Conservation (phyloP, 169 alveolate genomes). For the Plasmodium billcollinsi region DNA sequence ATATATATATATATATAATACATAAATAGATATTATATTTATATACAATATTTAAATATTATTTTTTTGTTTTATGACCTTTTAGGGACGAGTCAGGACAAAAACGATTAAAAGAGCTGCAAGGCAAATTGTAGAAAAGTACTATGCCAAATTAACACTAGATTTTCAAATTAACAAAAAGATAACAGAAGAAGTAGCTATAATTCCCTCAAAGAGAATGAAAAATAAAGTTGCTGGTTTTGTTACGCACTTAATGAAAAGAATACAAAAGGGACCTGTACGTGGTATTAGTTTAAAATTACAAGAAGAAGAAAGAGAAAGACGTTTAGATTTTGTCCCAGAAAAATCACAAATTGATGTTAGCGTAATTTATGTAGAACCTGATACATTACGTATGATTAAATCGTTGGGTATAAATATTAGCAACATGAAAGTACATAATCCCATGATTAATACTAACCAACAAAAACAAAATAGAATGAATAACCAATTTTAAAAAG, state of each 20-base stretch:
- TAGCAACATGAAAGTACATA: slow-evolving; percentile 85
- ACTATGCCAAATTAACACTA: slow-evolving; percentile 95
- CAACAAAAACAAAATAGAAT: slow-evolving; percentile 76
- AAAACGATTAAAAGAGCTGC: slow-evolving; percentile 99
- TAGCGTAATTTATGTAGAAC: slow-evolving; percentile 91
- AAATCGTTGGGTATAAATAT: slow-evolving; percentile 87
- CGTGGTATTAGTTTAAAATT: slow-evolving; percentile 99
- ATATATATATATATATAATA: slow-evolving; percentile 5
- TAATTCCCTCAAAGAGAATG: slow-evolving; percentile 98
- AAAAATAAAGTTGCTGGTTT: slow-evolving; percentile 98
- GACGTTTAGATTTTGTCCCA: slow-evolving; percentile 98
- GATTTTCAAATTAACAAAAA: slow-evolving; percentile 99
- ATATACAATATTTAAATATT: background rate
- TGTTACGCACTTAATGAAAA: slow-evolving; percentile 95
- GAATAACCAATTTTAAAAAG: slow-evolving; percentile 36
- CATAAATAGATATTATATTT: no score
- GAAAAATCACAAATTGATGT: slow-evolving; percentile 95
- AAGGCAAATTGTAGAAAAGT: slow-evolving; percentile 98
- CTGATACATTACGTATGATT: slow-evolving; percentile 92
- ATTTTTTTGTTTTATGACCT: slow-evolving; percentile 7
- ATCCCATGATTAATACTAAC: slow-evolving; percentile 58
- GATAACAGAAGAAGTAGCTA: slow-evolving; percentile 99
- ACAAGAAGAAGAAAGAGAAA: slow-evolving; percentile 99
- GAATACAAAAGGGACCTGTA: slow-evolving; percentile 99
- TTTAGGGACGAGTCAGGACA: slow-evolving; percentile 99